phyloP scores from a whole-genome alignment of 768 basidiomycete species.

The Tricholoma hemisulphureum region DNA sequence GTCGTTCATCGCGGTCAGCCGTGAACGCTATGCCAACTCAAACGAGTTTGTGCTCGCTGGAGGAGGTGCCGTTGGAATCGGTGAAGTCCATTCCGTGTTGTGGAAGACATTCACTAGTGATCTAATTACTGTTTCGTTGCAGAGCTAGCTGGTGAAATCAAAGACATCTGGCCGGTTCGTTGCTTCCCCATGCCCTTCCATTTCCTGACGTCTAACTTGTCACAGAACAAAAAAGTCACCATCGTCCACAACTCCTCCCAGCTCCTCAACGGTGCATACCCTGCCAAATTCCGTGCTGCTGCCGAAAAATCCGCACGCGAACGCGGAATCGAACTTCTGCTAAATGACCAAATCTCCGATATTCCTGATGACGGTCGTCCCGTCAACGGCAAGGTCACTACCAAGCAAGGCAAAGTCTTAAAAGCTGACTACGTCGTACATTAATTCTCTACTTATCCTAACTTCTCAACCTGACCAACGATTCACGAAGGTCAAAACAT shows the following conservation, averaged over 20 bases:
- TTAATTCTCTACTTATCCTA: background rate
- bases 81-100: constrained; percentile 24
- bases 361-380: constrained; percentile 33
- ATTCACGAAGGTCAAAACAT: constrained; percentile 34
- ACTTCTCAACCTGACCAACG: background rate
- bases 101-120: background rate
- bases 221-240: constrained; percentile 51
- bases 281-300: constrained; percentile 48
- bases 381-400: constrained; percentile 44
- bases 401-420: constrained; percentile 37
- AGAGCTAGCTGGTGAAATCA: constrained; percentile 48
- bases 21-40: constrained; percentile 34
- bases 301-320: constrained; percentile 39
- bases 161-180: constrained; percentile 40
- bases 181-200: constrained; percentile 13
- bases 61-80: constrained; percentile 56
- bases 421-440: constrained; percentile 50
- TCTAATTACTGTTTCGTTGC: background rate
- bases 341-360: constrained; percentile 48
- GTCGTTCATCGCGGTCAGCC: constrained; percentile 27
- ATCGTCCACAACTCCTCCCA: constrained; percentile 54
- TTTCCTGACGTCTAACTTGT: constrained; percentile 4
- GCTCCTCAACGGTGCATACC: constrained; percentile 58
- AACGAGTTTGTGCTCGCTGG: constrained; percentile 52
- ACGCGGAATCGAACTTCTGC: constrained; percentile 50